These are phyloP conservation scores for Corrigiola litoralis DNA, from an alignment of 179 eudicot species.

Conservation along the genomic window DNA sequence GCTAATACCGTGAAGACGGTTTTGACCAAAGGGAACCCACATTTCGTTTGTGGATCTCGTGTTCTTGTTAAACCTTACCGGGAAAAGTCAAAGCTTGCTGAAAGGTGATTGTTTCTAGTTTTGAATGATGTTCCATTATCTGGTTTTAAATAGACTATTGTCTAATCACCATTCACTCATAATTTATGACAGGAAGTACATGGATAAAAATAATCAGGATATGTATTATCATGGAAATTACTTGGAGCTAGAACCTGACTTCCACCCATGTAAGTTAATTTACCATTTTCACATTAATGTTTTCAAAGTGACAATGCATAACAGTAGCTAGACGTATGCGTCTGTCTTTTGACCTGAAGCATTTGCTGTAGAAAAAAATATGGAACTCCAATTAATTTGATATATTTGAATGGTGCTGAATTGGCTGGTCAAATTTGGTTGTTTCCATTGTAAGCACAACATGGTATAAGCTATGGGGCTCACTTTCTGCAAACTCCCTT, in stretches of 20 bases:
- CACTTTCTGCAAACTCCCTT: too few relatives aligned
- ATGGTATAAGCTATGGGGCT: too few relatives aligned
- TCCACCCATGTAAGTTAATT: slow-evolving; percentile 37
- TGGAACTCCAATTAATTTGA: too few relatives aligned
- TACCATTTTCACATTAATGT: background rate
- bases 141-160: background rate
- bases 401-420: too few relatives aligned
- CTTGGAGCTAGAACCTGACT: slow-evolving; percentile 38
- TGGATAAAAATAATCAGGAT: slow-evolving; percentile 46
- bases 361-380: too few relatives aligned
- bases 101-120: slow-evolving; percentile 41
- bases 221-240: slow-evolving; percentile 32
- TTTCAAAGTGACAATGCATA: background rate
- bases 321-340: too few relatives aligned
- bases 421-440: too few relatives aligned
- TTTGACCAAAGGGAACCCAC: slow-evolving; percentile 67
- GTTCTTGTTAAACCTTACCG: slow-evolving; percentile 97
- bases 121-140: background rate
- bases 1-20: slow-evolving; percentile 58
- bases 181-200: slow-evolving; percentile 52
- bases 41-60: slow-evolving; percentile 86
- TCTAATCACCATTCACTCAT: slow-evolving; percentile 11
- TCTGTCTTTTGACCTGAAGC: too few relatives aligned
- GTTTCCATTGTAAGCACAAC: too few relatives aligned
- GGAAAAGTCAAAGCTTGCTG: slow-evolving; percentile 61